Percentiles rank a stretch among this genome's conserved stretches.
Evolutionary conservation across 768 basidiomycete species (phyloP).

Genomic region (Russula compacta): DNA sequence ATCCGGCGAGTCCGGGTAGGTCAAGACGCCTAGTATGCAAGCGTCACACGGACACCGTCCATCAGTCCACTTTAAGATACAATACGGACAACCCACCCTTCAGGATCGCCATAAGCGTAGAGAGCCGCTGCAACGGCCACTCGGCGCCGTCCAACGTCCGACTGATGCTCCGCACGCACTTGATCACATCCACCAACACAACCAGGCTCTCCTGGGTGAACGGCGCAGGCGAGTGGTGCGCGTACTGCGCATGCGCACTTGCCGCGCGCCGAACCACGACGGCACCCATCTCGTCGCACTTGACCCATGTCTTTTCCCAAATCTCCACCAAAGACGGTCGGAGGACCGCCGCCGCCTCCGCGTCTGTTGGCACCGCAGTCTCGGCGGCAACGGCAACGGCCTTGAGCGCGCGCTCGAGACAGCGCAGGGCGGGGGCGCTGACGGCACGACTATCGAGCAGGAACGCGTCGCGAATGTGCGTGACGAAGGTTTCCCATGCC

Average conservation of each 20-base stretch:
- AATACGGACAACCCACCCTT: conserved; percentile 42
- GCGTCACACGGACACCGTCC: neutral
- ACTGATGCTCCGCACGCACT: conserved; percentile 46
- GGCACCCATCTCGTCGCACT: conserved; percentile 57
- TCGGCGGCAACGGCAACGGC: conserved; percentile 46
- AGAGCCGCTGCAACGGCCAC: conserved; percentile 58
- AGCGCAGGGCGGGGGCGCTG: conserved; percentile 77
- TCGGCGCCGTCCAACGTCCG: conserved; percentile 41
- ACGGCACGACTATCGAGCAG: conserved; percentile 52
- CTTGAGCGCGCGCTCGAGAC: conserved; percentile 69
- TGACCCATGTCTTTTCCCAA: conserved; percentile 60
- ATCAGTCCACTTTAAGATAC: no score
- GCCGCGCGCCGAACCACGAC: conserved; percentile 33
- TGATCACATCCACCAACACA: conserved; percentile 66
- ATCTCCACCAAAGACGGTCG: conserved; percentile 36
- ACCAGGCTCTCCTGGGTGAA: conserved; percentile 85
- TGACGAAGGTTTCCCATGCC: conserved; percentile 70
- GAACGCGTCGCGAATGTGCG: conserved; percentile 62
- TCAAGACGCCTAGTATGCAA: conserved; percentile 48
- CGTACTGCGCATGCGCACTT: conserved; percentile 9
- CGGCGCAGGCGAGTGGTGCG: conserved; percentile 23
- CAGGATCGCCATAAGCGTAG: conserved; percentile 64
- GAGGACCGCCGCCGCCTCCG: conserved; percentile 18
- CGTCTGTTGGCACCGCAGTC: conserved; percentile 24
- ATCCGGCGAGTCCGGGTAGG: conserved; percentile 75